These are phyloP conservation scores for Conringia planisiliqua DNA, from an alignment of 345 rosid species.

Conservation along the genomic window DNA sequence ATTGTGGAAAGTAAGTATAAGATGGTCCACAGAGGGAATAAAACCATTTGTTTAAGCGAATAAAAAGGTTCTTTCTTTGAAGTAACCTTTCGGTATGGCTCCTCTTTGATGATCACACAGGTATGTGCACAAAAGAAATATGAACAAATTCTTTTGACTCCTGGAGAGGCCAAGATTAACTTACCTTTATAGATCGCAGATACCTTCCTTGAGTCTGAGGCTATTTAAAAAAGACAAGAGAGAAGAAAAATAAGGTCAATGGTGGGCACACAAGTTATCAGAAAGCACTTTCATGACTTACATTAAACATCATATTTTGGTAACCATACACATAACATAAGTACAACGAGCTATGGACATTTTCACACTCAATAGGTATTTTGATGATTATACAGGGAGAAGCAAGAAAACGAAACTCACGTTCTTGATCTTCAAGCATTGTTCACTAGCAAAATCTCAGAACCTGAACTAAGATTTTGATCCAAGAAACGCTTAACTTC, in stretches of 20 bases:
- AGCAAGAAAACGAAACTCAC: conserved; percentile 32
- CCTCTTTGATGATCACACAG: conserved; percentile 26
- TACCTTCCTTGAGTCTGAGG: conserved; percentile 33
- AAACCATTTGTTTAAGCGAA: conserved; percentile 14
- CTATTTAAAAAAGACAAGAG: not conserved
- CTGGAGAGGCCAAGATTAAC: not conserved
- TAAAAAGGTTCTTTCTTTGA: conserved; percentile 24
- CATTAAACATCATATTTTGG: conserved; percentile 20
- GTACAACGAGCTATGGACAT: not conserved
- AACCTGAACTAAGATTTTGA: conserved; percentile 46
- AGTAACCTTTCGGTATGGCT: conserved; percentile 41
- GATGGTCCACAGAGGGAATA: conserved; percentile 27
- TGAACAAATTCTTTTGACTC: conserved; percentile 19
- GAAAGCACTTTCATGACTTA: conserved; percentile 11
- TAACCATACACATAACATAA: not conserved
- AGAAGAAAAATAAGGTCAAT: conserved; percentile 28
- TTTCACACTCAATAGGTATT: not conserved
- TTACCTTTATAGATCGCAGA: conserved; percentile 6
- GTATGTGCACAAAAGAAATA: conserved; percentile 2
- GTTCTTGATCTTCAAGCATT: conserved; percentile 30
- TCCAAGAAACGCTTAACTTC: conserved; percentile 61
- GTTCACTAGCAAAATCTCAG: conserved; percentile 69
- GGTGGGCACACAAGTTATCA: conserved; percentile 17
- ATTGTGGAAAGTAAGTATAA: conserved; percentile 11
- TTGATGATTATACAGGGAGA: not conserved